A percentile compares a stretch with the other conserved stretches of the same genome.
These are phyloP conservation scores for Vigna angularis DNA, from an alignment of 306 rosid genomes.

Conservation along the genomic window DNA sequence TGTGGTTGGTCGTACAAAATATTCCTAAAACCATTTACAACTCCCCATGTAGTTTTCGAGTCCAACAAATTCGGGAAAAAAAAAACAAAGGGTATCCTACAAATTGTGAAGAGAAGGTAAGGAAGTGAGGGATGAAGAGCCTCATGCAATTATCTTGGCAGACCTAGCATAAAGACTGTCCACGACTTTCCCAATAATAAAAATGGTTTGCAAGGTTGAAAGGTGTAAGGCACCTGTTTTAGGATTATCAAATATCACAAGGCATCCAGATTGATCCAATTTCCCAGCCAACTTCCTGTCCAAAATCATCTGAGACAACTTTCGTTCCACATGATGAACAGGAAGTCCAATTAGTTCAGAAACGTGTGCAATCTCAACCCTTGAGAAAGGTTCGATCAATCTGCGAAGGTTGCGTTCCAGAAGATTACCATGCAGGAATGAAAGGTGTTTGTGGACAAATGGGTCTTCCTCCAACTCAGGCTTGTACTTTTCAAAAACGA, in stretches of 20 bases:
- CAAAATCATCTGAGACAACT: conserved; percentile 67
- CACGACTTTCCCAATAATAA: conserved; percentile 85
- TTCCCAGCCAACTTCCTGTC: conserved; percentile 75
- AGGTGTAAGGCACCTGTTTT: conserved; percentile 58
- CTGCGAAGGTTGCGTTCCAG: conserved; percentile 94
- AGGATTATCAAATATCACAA: conserved; percentile 60
- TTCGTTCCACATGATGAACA: conserved; percentile 58
- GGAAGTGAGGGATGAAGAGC: conserved; percentile 10
- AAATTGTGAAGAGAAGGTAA: neutral
- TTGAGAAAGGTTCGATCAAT: conserved; percentile 90
- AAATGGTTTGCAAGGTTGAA: conserved; percentile 79
- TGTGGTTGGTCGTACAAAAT: no score
- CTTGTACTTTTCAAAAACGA: conserved; percentile 71
- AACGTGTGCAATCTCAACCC: conserved; percentile 87
- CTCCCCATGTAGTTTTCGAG: neutral
- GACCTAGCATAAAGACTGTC: conserved; percentile 91
- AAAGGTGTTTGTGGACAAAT: conserved; percentile 88
- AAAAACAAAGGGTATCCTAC: neutral
- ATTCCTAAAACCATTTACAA: no score
- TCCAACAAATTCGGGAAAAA: conserved; percentile 23
- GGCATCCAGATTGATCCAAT: conserved; percentile 87
- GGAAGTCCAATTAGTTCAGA: conserved; percentile 89
- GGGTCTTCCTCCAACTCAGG: conserved; percentile 94
- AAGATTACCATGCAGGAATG: conserved; percentile 79
- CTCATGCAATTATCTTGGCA: conserved; percentile 90